Percentiles rank a stretch among this genome's conserved stretches.
Evolutionary conservation across 2,329 filamentous ascomycete species (phyloP).

Genomic region (Orbilia brochopaga): DNA sequence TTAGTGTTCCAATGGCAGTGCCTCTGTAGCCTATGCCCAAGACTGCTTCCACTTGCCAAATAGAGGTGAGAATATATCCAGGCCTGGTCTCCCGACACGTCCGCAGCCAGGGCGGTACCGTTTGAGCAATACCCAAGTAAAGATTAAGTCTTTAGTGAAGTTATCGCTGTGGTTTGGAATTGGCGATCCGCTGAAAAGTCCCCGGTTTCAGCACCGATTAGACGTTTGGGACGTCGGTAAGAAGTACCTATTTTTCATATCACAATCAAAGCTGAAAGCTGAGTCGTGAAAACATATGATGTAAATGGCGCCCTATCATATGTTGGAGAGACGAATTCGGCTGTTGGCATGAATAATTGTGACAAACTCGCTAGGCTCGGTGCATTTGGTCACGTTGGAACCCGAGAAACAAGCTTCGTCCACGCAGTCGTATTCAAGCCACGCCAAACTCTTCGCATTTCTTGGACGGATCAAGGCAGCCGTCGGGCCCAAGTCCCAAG

Average conservation of each 20-base stretch:
- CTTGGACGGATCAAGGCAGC: conserved; percentile 46
- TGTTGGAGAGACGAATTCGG: neutral
- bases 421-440: conserved; percentile 22
- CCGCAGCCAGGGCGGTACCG: neutral
- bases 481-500: conserved; percentile 17
- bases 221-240: too few relatives aligned
- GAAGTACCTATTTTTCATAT: too few relatives aligned
- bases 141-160: neutral
- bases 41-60: conserved; percentile 30
- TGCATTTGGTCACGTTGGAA: conserved; percentile 1
- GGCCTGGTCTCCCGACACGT: neutral
- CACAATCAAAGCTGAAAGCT: neutral
- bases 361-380: conserved; percentile 5
- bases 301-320: neutral
- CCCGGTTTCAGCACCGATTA: neutral
- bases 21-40: conserved; percentile 5
- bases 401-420: conserved; percentile 27
- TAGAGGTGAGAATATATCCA: conserved; percentile 1
- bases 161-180: neutral
- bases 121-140: neutral
- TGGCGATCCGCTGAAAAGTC: neutral
- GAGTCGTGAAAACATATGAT: neutral
- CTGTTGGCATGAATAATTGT: too few relatives aligned
- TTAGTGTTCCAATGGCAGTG: conserved; percentile 15
- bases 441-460: conserved; percentile 31